Evolutionary conservation across 2,329 filamentous ascomycete genomes (phyloP), one percentile per base, ranked within the genome.

Genomic region (Mycosphaerelloides madeirae): DNA sequence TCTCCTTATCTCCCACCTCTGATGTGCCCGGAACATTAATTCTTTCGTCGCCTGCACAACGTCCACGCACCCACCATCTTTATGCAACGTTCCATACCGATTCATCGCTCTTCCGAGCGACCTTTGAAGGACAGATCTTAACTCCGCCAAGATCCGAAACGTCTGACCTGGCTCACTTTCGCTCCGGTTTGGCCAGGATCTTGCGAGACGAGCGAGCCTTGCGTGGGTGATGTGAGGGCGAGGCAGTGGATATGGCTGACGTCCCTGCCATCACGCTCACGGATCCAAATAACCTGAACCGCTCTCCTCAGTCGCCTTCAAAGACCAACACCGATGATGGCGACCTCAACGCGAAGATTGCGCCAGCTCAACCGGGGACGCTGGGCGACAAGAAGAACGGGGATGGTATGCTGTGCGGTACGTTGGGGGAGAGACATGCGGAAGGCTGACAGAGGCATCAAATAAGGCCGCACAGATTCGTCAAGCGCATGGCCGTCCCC

Each of bases 231-330:
- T 25, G 22, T 6, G 22, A 25, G 22, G 22, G 6, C 6, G 9
- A 9, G 5, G 6, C 22, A 6, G 25, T 39, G 19, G 43, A 31
- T 44, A 49, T 49, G 43, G 41, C 41, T 14, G 36, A 34, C 20
- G 31, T 49, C n/a, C 51, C 51, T 32, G 41, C 48, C 46, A 72
- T 73, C 58, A 68, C 65, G 52, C 63, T 70, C 44, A 69, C 67
- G 29, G 68, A 73, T 58, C 64, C 68, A 46, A 63, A 65, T 15
- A 59, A 60, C 46, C 57, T 56, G 48, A 61, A 66, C 44, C 53
- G 52, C 31, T 50, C 55, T 8, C 47, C 57, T 33, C 55, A 58
- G 38, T 55, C 53, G 19, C 56, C 56, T 12, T 41, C 43, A 14
- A 47, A 50, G 34, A 46, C 49, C 8, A 20, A 29, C 20, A 31